These are phyloP conservation scores for Leccinum incarnatum DNA, from an alignment of 768 basidiomycete species.

Conservation along the genomic window DNA sequence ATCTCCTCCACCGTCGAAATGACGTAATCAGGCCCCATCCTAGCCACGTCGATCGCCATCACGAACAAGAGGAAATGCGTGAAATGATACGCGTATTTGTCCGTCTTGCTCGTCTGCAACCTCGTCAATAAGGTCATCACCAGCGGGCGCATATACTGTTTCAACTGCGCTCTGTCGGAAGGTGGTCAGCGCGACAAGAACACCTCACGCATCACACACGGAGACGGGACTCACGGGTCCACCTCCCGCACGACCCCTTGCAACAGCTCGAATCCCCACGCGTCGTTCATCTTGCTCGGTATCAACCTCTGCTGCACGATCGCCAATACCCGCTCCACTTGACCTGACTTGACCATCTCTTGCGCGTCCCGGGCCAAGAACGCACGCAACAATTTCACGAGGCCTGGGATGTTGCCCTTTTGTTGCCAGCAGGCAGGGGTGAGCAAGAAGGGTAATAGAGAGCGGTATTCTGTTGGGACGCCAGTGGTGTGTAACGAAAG, in stretches of 20 bases:
- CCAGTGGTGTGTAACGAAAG: conserved; percentile 70
- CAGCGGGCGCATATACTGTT: conserved; percentile 70
- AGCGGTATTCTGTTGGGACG: conserved; percentile 75
- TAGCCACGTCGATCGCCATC: conserved; percentile 71
- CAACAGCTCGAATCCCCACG: conserved; percentile 87
- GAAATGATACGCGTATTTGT: conserved; percentile 82
- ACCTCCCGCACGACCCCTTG: conserved; percentile 71
- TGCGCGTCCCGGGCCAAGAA: conserved; percentile 71
- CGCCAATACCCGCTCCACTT: conserved; percentile 76
- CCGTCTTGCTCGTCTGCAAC: conserved; percentile 85
- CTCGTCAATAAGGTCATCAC: conserved; percentile 79
- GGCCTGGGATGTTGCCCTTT: conserved; percentile 91
- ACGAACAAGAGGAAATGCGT: conserved; percentile 73
- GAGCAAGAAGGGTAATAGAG: conserved; percentile 77
- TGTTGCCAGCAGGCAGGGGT: conserved; percentile 88
- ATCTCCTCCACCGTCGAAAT: conserved; percentile 78
- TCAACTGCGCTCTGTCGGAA: conserved; percentile 52
- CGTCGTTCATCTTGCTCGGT: conserved; percentile 83
- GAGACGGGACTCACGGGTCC: conserved; percentile 58
- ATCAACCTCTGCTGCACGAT: conserved; percentile 89
- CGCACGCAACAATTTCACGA: conserved; percentile 84
- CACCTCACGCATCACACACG: not conserved
- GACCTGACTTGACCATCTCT: conserved; percentile 66
- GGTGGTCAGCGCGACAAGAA: not conserved
- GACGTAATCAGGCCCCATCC: conserved; percentile 75